A percentile compares a stretch with the other conserved stretches of the same genome.
Evolutionary conservation across 495 filamentous ascomycete genomes (phyloP).

Genomic region (Neurospora tetraspora): DNA sequence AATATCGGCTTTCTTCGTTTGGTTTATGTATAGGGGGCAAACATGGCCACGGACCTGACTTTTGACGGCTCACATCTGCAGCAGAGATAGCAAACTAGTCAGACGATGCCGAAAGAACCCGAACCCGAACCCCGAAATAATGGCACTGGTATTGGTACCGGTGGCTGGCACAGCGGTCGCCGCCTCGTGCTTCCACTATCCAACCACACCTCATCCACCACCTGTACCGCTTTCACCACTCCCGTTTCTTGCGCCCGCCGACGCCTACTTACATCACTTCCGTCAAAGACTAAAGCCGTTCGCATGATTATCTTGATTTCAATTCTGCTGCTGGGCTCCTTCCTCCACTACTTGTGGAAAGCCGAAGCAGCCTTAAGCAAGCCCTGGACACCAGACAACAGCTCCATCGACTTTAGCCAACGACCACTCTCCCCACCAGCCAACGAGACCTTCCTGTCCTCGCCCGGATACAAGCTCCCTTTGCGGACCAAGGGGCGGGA

Average conservation of each 20-base stretch:
- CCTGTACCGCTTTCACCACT: neutral
- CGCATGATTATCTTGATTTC: constrained; percentile 24
- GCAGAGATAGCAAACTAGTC: neutral
- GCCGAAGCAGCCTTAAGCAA: constrained; percentile 28
- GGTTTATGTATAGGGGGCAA: neutral
- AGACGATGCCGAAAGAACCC: neutral
- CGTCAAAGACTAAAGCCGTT: constrained; percentile 4
- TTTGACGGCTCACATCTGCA: neutral
- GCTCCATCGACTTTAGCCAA: constrained; percentile 29
- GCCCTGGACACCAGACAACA: constrained; percentile 33
- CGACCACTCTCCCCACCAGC: constrained; percentile 31
- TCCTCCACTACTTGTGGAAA: constrained; percentile 29
- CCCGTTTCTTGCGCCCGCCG: neutral
- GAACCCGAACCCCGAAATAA: neutral
- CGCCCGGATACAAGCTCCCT: constrained; percentile 31
- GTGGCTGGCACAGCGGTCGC: neutral
- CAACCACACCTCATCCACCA: neutral
- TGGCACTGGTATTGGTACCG: neutral
- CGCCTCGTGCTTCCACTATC: neutral
- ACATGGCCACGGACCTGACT: neutral
- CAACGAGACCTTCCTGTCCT: constrained; percentile 27
- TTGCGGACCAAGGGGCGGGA: constrained; percentile 43
- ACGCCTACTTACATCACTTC: neutral
- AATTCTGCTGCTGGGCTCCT: constrained; percentile 20
- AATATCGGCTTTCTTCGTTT: neutral